phyloP scores from a whole-genome alignment of 495 filamentous ascomycete genomes.

The Achaetomiella virescens region DNA sequence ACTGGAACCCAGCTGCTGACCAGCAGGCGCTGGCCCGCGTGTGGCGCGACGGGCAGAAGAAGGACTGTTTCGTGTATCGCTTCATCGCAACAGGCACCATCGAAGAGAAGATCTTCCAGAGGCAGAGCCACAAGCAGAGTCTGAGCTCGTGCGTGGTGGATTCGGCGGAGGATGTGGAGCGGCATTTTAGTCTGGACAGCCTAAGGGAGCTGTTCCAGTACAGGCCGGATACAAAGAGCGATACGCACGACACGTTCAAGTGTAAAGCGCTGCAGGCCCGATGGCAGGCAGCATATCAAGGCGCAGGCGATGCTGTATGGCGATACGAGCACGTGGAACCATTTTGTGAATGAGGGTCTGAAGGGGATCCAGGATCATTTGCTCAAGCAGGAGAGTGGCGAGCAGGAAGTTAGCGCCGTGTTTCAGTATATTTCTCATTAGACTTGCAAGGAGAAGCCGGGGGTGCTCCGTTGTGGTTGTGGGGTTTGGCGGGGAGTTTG shows the following conservation, averaged over 20 bases:
- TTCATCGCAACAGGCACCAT: slow-evolving; percentile 98
- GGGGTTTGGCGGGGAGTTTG: background rate
- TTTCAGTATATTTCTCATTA: slow-evolving; percentile 97
- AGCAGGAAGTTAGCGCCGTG: slow-evolving; percentile 80
- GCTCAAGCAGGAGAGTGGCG: slow-evolving; percentile 75
- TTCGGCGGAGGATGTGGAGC: slow-evolving; percentile 90
- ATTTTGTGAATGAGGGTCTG: slow-evolving; percentile 78
- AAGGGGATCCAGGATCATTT: slow-evolving; percentile 84
- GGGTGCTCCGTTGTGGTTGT: no score
- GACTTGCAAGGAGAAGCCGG: background rate
- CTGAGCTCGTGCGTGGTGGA: slow-evolving; percentile 97
- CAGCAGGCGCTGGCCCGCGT: slow-evolving; percentile 96
- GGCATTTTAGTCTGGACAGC: slow-evolving; percentile 87
- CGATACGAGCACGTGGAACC: slow-evolving; percentile 98
- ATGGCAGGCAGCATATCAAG: slow-evolving; percentile 80
- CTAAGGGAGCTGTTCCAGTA: slow-evolving; percentile 92
- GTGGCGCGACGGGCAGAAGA: slow-evolving; percentile 98
- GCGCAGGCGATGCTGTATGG: slow-evolving; percentile 93
- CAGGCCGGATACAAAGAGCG: slow-evolving; percentile 71
- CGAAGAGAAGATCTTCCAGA: slow-evolving; percentile 99
- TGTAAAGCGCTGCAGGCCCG: slow-evolving; percentile 89
- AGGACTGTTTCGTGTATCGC: slow-evolving; percentile 98
- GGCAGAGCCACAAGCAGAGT: slow-evolving; percentile 96
- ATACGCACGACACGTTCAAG: slow-evolving; percentile 98
- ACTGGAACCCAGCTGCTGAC: slow-evolving; percentile 99